A percentile compares a stretch with the other conserved stretches of the same genome.
Evolutionary conservation across 2,329 filamentous ascomycete genomes (phyloP).

Genomic region (Ophiostoma sp.): DNA sequence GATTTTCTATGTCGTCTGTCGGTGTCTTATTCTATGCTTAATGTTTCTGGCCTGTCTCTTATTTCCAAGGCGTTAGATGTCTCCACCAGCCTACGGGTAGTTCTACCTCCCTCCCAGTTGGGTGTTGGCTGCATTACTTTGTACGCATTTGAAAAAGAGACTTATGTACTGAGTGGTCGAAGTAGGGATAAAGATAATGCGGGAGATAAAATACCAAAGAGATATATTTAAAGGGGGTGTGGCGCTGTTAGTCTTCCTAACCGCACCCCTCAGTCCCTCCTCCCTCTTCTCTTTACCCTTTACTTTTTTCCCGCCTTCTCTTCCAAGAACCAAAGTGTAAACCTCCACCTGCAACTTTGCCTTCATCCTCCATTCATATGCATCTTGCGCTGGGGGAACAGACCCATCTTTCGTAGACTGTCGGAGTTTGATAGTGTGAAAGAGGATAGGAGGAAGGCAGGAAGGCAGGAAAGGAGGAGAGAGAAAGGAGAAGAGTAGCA

Average conservation of each 20-base stretch:
- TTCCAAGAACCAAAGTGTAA: not conserved
- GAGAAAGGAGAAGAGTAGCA: not conserved
- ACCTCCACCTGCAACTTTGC: not conserved
- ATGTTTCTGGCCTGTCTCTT: slow-evolving; percentile 6
- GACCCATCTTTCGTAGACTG: not conserved
- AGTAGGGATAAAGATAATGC: not conserved
- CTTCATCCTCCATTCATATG: not conserved
- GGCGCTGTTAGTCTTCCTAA: not conserved
- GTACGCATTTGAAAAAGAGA: not conserved
- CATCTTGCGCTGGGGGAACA: not conserved
- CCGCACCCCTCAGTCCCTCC: not conserved
- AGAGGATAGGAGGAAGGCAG: not conserved
- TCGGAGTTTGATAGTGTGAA: slow-evolving; percentile 1
- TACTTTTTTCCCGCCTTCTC: not conserved
- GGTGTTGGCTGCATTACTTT: not conserved
- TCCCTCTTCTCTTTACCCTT: not conserved
- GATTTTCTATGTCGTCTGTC: not conserved
- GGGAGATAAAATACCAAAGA: not conserved
- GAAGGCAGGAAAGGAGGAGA: not conserved
- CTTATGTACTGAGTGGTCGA: too few relatives aligned
- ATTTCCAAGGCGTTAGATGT: slow-evolving; percentile 14
- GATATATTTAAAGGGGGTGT: not conserved
- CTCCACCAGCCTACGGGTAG: slow-evolving; percentile 11
- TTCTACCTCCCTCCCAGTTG: slow-evolving; percentile 3
- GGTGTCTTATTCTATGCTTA: not conserved